Conservation (phyloP, 1,139 yeast genomes). For the Pichia sp. region DNA sequence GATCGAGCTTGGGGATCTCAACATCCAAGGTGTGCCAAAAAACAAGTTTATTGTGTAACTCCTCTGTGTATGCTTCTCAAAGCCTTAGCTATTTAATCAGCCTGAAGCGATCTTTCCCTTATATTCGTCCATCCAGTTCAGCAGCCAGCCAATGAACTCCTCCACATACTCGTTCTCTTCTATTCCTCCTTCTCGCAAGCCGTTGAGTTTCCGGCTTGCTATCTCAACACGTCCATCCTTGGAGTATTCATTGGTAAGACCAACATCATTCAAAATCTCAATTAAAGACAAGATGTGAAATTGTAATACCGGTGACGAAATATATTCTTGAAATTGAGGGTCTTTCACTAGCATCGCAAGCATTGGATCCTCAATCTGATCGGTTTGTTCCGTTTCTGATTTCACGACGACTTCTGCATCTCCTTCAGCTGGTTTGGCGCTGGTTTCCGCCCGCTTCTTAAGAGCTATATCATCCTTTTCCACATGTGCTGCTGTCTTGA, state of each 20-base stretch:
- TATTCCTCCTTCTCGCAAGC: conserved; percentile 56
- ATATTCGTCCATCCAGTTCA: conserved; percentile 13
- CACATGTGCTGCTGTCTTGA: conserved; percentile 45
- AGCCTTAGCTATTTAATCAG: not conserved
- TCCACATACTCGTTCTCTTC: conserved; percentile 65
- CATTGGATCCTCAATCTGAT: conserved; percentile 20
- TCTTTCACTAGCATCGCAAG: conserved; percentile 34
- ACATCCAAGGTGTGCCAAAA: conserved; percentile 34
- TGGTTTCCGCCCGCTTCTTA: not conserved
- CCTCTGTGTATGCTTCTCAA: not conserved
- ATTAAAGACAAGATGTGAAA: conserved; percentile 48
- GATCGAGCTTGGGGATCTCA: conserved; percentile 31
- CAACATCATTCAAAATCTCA: conserved; percentile 44
- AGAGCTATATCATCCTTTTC: conserved; percentile 21
- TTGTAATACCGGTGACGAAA: conserved; percentile 48
- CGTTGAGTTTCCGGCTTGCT: conserved; percentile 56
- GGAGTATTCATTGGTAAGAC: conserved; percentile 41
- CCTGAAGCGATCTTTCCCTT: not conserved
- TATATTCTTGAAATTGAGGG: conserved; percentile 38
- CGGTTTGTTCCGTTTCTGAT: too few species aligned
- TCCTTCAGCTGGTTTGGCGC: not conserved
- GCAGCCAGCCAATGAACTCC: conserved; percentile 43
- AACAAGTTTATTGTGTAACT: conserved; percentile 24
- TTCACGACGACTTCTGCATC: not conserved
- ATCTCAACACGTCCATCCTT: conserved; percentile 52